A percentile compares a stretch with the other conserved stretches of the same genome.
Conservation (phyloP, 1,284 basidiomycete genomes). For the Tylopilus orsonianus region DNA sequence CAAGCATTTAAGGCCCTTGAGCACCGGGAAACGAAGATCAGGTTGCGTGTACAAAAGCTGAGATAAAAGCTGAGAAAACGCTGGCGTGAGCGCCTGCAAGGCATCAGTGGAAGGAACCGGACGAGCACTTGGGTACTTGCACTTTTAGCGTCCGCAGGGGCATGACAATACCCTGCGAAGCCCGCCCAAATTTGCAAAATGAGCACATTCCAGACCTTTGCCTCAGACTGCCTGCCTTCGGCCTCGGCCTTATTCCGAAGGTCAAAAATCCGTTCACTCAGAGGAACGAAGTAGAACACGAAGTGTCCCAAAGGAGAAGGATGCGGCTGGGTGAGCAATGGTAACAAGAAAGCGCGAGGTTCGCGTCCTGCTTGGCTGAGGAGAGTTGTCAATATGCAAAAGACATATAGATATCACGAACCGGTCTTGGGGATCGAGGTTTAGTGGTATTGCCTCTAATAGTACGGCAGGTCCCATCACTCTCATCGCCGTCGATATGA, state of each 20-base stretch:
- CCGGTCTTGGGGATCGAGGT: slow-evolving; percentile 80
- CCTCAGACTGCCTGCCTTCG: slow-evolving; percentile 75
- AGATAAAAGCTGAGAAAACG: slow-evolving; percentile 86
- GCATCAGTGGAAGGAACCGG: slow-evolving; percentile 3
- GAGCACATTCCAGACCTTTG: slow-evolving; percentile 92
- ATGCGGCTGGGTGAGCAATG: slow-evolving; percentile 83
- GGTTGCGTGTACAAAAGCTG: slow-evolving; percentile 90
- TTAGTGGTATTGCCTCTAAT: slow-evolving; percentile 78
- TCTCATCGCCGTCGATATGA: slow-evolving; percentile 81
- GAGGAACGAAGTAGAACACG: slow-evolving; percentile 85
- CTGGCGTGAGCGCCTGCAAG: slow-evolving; percentile 63
- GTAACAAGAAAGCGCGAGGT: slow-evolving; percentile 89
- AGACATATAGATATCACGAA: slow-evolving; percentile 38
- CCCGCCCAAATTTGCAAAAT: slow-evolving; percentile 94
- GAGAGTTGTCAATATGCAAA: slow-evolving; percentile 6
- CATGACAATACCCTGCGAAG: slow-evolving; percentile 81
- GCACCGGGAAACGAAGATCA: slow-evolving; percentile 77
- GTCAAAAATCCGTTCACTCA: slow-evolving; percentile 93
- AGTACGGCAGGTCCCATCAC: slow-evolving; percentile 85
- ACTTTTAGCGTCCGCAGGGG: slow-evolving; percentile 52
- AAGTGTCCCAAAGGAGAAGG: slow-evolving; percentile 85
- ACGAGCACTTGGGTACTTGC: slow-evolving; percentile 10
- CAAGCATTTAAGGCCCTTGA: slow-evolving; percentile 79
- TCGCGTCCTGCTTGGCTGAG: slow-evolving; percentile 59
- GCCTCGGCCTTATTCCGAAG: slow-evolving; percentile 76